phyloP scores from a whole-genome alignment of 2,329 filamentous ascomycete genomes.

The Uncinocarpus reesii region DNA sequence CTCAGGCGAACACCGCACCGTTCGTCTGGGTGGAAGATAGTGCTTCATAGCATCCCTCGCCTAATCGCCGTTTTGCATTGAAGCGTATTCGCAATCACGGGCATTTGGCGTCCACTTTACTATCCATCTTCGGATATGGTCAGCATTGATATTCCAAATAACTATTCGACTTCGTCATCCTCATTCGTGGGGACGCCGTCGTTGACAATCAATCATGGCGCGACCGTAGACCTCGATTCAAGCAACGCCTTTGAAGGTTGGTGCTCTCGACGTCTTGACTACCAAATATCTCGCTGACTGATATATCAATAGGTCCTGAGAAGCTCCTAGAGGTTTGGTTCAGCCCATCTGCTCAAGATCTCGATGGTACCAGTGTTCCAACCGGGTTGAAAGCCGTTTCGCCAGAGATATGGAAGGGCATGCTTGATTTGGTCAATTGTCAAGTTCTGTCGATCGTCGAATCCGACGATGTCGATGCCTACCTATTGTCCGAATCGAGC shows the following conservation, averaged over 20 bases:
- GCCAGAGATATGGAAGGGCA: slow-evolving; percentile 79
- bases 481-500: slow-evolving; percentile 95
- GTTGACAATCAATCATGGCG: slow-evolving; percentile 93
- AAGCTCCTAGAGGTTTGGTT: slow-evolving; percentile 99
- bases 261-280: too few relatives aligned
- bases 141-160: slow-evolving; percentile 65
- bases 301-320: slow-evolving; percentile 58
- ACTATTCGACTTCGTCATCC: slow-evolving; percentile 74
- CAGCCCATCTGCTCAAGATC: slow-evolving; percentile 61
- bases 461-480: slow-evolving; percentile 89
- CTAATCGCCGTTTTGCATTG: slow-evolving; percentile 17
- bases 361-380: slow-evolving; percentile 60
- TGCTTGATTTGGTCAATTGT: slow-evolving; percentile 98
- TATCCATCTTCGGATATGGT: slow-evolving; percentile 58
- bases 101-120: neutral
- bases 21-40: slow-evolving; percentile 97
- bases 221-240: slow-evolving; percentile 84
- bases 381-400: slow-evolving; percentile 78
- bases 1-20: slow-evolving; percentile 86
- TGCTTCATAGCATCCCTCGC: slow-evolving; percentile 53
- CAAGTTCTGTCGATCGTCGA: slow-evolving; percentile 91
- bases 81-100: neutral
- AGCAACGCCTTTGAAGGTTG: slow-evolving; percentile 95
- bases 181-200: slow-evolving; percentile 69
- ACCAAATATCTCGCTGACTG: slow-evolving; percentile 12